phyloP scores from a whole-genome alignment of 2,329 filamentous ascomycete genomes.

The Colletotrichum destructivum region DNA sequence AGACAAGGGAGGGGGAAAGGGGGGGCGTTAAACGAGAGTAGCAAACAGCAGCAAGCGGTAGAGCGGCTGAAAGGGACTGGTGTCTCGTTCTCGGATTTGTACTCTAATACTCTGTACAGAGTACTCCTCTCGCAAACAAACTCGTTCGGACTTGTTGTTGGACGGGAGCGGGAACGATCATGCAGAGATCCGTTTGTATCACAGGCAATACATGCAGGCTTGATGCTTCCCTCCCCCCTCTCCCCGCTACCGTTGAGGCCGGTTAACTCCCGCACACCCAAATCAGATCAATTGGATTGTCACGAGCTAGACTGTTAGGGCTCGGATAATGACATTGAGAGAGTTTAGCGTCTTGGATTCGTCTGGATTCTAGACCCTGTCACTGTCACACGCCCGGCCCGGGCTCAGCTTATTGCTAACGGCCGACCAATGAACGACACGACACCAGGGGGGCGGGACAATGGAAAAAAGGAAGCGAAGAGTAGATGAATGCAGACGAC shows the following conservation, averaged over 20 bases:
- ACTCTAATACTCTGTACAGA: no score
- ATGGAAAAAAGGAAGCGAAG: background rate
- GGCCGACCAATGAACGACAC: slow-evolving; percentile 29
- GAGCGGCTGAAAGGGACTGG: background rate
- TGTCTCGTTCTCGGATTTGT: background rate
- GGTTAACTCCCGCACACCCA: slow-evolving; percentile 6
- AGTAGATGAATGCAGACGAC: slow-evolving; percentile 16
- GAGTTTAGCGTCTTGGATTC: slow-evolving; percentile 19
- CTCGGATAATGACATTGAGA: slow-evolving; percentile 41
- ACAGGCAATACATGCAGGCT: background rate
- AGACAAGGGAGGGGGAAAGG: no score
- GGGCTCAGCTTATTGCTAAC: background rate
- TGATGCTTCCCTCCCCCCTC: background rate
- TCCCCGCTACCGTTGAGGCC: background rate
- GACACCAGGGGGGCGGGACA: slow-evolving; percentile 4
- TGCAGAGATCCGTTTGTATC: slow-evolving; percentile 1
- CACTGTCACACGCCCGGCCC: slow-evolving; percentile 17
- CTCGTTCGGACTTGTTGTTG: background rate
- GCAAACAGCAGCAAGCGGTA: background rate
- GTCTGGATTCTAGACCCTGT: slow-evolving; percentile 30
- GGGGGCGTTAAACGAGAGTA: no score
- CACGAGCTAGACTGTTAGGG: slow-evolving; percentile 29
- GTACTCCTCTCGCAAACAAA: no score
- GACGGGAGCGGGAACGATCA: background rate
- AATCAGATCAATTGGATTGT: slow-evolving; percentile 25